phyloP scores from a whole-genome alignment of 306 rosid genomes.

The Trichosanthes cucumerina region DNA sequence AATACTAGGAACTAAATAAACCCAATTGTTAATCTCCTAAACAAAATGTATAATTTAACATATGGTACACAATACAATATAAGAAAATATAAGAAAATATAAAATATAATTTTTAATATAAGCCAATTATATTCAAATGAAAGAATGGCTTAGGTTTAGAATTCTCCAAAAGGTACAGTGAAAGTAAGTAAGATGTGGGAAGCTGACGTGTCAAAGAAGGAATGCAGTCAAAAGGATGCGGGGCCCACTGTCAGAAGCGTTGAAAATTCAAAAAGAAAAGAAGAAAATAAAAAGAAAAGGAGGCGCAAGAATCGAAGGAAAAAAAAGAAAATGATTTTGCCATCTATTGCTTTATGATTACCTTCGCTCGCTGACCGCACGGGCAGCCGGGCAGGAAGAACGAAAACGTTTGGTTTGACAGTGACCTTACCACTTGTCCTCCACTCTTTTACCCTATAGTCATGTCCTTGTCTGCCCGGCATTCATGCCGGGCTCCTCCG shows the following conservation, averaged over 20 bases:
- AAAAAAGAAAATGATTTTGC: slow-evolving; percentile 39
- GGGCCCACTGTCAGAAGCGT: slow-evolving; percentile 14
- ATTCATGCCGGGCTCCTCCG: slow-evolving; percentile 48
- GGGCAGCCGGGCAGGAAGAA: slow-evolving; percentile 31
- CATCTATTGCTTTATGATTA: slow-evolving; percentile 62
- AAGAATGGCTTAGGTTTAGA: not conserved
- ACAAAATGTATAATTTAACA: too few species aligned
- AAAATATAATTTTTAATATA: not conserved
- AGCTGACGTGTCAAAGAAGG: slow-evolving; percentile 26
- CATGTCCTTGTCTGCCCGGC: slow-evolving; percentile 56
- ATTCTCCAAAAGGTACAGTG: slow-evolving; percentile 23
- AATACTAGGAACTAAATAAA: too few species aligned
- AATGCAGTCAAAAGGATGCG: slow-evolving; percentile 15
- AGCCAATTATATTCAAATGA: not conserved
- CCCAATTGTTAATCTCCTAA: too few species aligned
- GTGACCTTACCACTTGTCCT: slow-evolving; percentile 28
- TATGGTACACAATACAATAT: too few species aligned
- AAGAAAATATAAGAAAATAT: too few species aligned
- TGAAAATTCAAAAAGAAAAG: not conserved
- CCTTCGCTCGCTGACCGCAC: slow-evolving; percentile 27
- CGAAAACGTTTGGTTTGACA: slow-evolving; percentile 17
- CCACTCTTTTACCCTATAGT: slow-evolving; percentile 20
- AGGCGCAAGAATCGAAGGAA: not conserved
- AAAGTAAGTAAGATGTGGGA: slow-evolving; percentile 22
- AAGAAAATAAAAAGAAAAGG: not conserved